These are phyloP conservation scores for Erythrobasidium hasegawianum DNA, from an alignment of 1,284 basidiomycete species.

Conservation along the genomic window DNA sequence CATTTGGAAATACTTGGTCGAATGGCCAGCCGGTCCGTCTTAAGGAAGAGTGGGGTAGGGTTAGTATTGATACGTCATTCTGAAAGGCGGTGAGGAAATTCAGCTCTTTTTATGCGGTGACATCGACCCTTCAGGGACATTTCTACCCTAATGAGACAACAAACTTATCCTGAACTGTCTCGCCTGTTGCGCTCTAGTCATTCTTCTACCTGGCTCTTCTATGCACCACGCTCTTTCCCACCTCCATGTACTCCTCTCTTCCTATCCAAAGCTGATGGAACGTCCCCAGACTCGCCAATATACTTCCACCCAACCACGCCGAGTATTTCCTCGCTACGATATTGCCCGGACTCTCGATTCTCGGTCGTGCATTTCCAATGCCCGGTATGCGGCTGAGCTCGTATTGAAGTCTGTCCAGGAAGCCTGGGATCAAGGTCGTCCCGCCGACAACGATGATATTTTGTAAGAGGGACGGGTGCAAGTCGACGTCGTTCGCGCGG, in stretches of 20 bases:
- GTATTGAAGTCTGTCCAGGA: slow-evolving; percentile 74
- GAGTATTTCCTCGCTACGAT: slow-evolving; percentile 80
- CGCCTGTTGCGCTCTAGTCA: background rate
- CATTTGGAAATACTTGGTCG: no score
- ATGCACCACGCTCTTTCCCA: slow-evolving; percentile 38
- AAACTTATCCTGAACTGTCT: no score
- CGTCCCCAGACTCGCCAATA: slow-evolving; percentile 85
- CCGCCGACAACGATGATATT: slow-evolving; percentile 96
- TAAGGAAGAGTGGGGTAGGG: no score
- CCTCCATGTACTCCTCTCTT: slow-evolving; percentile 45
- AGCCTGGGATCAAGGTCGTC: slow-evolving; percentile 76
- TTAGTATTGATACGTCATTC: no score
- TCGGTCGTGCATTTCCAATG: slow-evolving; percentile 64
- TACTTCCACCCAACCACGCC: slow-evolving; percentile 89
- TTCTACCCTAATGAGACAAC: no score
- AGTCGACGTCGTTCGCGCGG: slow-evolving; percentile 81
- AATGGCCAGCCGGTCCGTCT: no score
- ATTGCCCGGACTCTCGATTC: slow-evolving; percentile 86
- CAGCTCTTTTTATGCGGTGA: no score
- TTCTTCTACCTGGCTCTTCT: slow-evolving; percentile 15
- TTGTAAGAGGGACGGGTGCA: slow-evolving; percentile 79
- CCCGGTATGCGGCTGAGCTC: slow-evolving; percentile 76
- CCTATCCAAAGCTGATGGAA: slow-evolving; percentile 69
- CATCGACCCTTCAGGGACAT: no score
- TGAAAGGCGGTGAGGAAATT: no score